Evolutionary conservation across 805 yeast genomes (phyloP).

Genomic region (Candida fluviatilis): DNA sequence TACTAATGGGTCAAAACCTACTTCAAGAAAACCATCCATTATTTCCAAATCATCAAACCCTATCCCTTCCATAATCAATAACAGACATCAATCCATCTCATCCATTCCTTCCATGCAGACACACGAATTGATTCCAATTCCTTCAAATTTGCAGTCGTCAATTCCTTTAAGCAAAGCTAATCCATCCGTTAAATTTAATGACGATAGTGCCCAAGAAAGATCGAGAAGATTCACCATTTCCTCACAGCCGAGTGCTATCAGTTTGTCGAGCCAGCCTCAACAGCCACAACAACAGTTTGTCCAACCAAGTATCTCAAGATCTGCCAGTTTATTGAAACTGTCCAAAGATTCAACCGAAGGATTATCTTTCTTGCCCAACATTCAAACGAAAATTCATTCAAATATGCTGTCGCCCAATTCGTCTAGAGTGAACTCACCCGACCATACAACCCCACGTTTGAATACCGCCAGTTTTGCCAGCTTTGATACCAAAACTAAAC

Average conservation of each 20-base stretch:
- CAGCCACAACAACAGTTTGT: constrained; percentile 3
- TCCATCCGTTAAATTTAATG: constrained; percentile 33
- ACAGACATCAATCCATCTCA: neutral
- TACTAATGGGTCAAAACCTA: neutral
- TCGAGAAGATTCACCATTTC: constrained; percentile 39
- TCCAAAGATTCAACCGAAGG: neutral
- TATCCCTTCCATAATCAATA: neutral
- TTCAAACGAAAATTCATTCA: neutral
- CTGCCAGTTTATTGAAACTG: constrained; percentile 3
- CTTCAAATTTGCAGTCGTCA: constrained; percentile 1
- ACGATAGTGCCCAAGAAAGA: constrained; percentile 30
- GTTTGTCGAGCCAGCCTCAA: constrained; percentile 14
- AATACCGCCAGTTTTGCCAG: neutral
- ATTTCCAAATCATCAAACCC: neutral
- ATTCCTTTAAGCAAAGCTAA: constrained; percentile 1
- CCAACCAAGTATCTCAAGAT: neutral
- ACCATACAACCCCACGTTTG: neutral
- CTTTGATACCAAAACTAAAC: constrained; percentile 1
- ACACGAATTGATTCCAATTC: constrained; percentile 1
- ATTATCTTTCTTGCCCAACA: neutral
- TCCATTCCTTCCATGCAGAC: neutral
- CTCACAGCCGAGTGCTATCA: constrained; percentile 39
- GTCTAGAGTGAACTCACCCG: constrained; percentile 1
- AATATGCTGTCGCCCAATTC: neutral
- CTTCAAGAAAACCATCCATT: neutral